These are phyloP conservation scores for Tetrahymena malaccensis DNA, from an alignment of 73 alveolate genomes.

Conservation along the genomic window DNA sequence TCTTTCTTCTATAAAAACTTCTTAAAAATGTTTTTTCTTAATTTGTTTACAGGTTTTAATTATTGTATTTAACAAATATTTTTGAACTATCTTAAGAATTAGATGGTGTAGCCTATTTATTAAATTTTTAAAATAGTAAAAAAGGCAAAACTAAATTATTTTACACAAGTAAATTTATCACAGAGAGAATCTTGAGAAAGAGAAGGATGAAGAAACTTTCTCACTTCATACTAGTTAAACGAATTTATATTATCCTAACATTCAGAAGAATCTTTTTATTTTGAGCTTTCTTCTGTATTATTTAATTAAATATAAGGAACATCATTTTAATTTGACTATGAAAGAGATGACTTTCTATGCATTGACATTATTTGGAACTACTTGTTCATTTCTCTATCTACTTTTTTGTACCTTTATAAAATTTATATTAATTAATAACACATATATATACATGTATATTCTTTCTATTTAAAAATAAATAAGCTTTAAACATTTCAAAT, in stretches of 20 bases:
- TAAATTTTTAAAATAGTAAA: no score
- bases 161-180: not conserved
- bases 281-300: not conserved
- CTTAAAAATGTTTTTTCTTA: not conserved
- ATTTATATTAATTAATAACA: no score
- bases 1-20: not conserved
- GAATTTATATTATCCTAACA: not conserved
- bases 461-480: no score
- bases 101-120: not conserved
- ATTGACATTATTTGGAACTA: not conserved
- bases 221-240: not conserved
- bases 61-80: not conserved
- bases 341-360: not conserved
- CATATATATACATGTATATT: no score
- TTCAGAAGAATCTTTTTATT: not conserved
- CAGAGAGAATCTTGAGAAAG: not conserved
- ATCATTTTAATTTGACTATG: not conserved
- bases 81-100: not conserved
- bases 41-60: not conserved
- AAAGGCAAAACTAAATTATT: no score
- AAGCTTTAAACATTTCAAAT: no score
- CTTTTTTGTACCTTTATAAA: not conserved
- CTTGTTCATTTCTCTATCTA: not conserved
- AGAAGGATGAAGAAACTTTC: not conserved
- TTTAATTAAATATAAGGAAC: not conserved